Evolutionary conservation across 208 protist species (phyloP).

Genomic region (Leishmania martiniquensis): DNA sequence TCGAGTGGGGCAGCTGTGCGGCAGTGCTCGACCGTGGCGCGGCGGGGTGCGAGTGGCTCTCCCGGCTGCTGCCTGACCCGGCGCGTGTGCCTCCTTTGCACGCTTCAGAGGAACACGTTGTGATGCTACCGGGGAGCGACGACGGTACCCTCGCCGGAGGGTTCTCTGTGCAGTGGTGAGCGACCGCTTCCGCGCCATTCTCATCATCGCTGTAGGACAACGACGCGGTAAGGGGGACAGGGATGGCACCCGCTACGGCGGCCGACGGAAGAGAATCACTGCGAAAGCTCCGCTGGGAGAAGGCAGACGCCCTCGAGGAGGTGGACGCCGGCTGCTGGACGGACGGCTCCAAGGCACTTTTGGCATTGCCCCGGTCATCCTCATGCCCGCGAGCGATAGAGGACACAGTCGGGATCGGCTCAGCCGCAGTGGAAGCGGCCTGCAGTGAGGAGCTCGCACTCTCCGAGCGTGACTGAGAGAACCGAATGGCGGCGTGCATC

Average conservation of each 20-base stretch:
- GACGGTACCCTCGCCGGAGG: not conserved
- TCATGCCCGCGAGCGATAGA: not conserved
- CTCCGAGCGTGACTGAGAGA: conserved; percentile 20
- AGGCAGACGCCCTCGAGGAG: not conserved
- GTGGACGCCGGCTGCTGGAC: not conserved
- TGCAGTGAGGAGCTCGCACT: not conserved
- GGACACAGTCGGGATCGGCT: not conserved
- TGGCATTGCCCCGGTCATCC: not conserved
- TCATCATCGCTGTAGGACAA: not conserved
- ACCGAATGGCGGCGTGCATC: conserved; percentile 21
- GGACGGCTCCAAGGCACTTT: not conserved
- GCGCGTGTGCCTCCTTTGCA: not conserved
- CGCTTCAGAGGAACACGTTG: not conserved
- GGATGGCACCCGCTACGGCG: not conserved
- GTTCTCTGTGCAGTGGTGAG: not conserved
- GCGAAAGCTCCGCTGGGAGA: not conserved
- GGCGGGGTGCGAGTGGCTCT: not conserved
- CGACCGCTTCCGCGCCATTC: not conserved
- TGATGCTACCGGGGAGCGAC: not conserved
- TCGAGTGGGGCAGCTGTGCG: not conserved
- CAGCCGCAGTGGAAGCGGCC: not conserved
- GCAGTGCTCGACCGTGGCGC: not conserved
- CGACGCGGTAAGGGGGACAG: not conserved
- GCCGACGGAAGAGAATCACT: not conserved
- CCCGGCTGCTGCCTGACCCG: not conserved